phyloP scores from a whole-genome alignment of 306 rosid genomes.

The Medicago ruthenica region DNA sequence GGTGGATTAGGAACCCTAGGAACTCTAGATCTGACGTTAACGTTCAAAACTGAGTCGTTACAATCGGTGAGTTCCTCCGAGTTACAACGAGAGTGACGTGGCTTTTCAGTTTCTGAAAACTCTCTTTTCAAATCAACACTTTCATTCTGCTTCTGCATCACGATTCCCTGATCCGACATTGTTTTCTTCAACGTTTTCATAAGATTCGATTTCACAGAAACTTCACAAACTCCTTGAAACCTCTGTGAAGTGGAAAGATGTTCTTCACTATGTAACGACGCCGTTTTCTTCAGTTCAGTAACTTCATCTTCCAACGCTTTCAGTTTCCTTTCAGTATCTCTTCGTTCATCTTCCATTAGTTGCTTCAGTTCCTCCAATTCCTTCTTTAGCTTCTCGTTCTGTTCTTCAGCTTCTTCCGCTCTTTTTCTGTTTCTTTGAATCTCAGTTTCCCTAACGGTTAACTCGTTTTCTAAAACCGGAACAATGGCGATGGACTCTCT shows the following conservation, averaged over 20 bases:
- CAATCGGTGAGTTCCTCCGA: slow-evolving; percentile 85
- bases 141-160: slow-evolving; percentile 53
- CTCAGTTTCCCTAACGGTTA: slow-evolving; percentile 59
- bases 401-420: slow-evolving; percentile 55
- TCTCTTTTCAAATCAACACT: slow-evolving; percentile 60
- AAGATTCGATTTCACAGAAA: slow-evolving; percentile 59
- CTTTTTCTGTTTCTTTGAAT: slow-evolving; percentile 54
- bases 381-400: slow-evolving; percentile 55
- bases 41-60: slow-evolving; percentile 48
- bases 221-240: slow-evolving; percentile 69
- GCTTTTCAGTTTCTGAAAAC: slow-evolving; percentile 57
- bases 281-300: slow-evolving; percentile 65
- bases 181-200: slow-evolving; percentile 67
- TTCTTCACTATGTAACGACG: slow-evolving; percentile 48
- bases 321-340: slow-evolving; percentile 48
- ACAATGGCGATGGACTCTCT: slow-evolving; percentile 81
- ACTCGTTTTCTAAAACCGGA: slow-evolving; percentile 78
- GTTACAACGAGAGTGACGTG: slow-evolving; percentile 70
- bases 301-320: slow-evolving; percentile 71
- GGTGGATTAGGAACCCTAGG: slow-evolving; percentile 98
- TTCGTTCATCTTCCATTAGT: slow-evolving; percentile 54
- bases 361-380: slow-evolving; percentile 54
- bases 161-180: slow-evolving; percentile 42
- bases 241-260: slow-evolving; percentile 68
- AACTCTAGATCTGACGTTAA: slow-evolving; percentile 63